Conservation (phyloP, 495 filamentous ascomycete species). For the Xylaria longipes region DNA sequence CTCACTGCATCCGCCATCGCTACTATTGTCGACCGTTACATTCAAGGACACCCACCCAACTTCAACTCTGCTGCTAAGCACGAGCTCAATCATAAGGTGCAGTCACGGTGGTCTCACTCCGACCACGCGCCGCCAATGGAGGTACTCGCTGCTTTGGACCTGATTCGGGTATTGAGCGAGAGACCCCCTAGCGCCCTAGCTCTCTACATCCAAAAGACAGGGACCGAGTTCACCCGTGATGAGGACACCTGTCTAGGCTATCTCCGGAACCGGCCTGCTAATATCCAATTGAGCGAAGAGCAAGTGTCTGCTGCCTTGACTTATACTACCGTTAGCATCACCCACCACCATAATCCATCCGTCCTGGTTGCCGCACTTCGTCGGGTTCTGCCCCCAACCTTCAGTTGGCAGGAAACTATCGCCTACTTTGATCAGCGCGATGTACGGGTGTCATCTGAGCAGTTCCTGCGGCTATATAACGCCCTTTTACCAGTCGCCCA, state of each 20-base stretch:
- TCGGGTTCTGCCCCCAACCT: slow-evolving; percentile 56
- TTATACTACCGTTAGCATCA: slow-evolving; percentile 74
- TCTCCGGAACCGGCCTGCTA: slow-evolving; percentile 68
- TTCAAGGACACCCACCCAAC: slow-evolving; percentile 79
- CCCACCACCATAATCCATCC: slow-evolving; percentile 73
- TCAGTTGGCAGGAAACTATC: slow-evolving; percentile 85
- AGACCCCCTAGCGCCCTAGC: slow-evolving; percentile 71
- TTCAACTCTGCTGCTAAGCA: slow-evolving; percentile 77
- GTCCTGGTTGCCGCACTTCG: slow-evolving; percentile 68
- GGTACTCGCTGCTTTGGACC: slow-evolving; percentile 74
- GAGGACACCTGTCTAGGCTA: slow-evolving; percentile 58
- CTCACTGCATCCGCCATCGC: slow-evolving; percentile 70
- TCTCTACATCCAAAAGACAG: slow-evolving; percentile 76
- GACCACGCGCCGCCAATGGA: slow-evolving; percentile 69
- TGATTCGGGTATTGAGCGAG: slow-evolving; percentile 69
- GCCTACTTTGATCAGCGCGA: slow-evolving; percentile 82
- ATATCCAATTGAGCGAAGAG: slow-evolving; percentile 75
- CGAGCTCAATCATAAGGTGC: slow-evolving; percentile 69
- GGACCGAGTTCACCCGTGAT: slow-evolving; percentile 62
- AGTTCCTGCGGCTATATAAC: slow-evolving; percentile 81
- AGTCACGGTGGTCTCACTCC: slow-evolving; percentile 66
- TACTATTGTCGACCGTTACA: slow-evolving; percentile 78
- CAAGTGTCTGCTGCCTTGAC: slow-evolving; percentile 83
- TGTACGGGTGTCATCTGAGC: slow-evolving; percentile 73
- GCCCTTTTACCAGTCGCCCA: slow-evolving; percentile 73